Percentiles rank a stretch among this genome's conserved stretches.
phyloP scores from a whole-genome alignment of 208 protist species.

The Trypanosoma cruzi region DNA sequence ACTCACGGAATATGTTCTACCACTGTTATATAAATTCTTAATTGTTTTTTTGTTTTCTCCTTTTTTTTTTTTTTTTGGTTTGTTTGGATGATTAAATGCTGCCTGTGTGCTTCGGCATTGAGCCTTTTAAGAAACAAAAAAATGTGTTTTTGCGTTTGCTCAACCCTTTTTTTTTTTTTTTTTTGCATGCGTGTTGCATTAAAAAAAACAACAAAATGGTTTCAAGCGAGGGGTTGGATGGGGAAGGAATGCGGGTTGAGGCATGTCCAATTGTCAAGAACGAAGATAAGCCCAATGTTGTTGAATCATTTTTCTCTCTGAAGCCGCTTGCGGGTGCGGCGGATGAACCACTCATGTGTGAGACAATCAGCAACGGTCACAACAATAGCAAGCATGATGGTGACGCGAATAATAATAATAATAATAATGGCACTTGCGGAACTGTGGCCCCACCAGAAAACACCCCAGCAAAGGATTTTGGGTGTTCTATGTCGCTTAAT shows the following conservation, averaged over 20 bases:
- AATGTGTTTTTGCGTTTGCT: slow-evolving; percentile 1
- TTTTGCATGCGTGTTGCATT: not conserved
- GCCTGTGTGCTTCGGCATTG: too few relatives aligned
- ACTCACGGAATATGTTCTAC: not conserved
- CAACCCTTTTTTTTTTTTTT: not conserved
- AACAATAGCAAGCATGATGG: slow-evolving; percentile 6
- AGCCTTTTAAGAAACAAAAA: not conserved
- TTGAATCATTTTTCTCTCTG: not conserved
- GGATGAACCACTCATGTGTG: not conserved
- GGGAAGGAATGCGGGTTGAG: slow-evolving; percentile 3
- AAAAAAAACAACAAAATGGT: too few relatives aligned
- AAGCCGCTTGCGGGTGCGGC: not conserved
- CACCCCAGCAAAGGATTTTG: not conserved
- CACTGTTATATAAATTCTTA: too few relatives aligned
- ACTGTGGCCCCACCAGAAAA: not conserved
- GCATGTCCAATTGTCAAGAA: not conserved
- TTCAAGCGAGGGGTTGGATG: too few relatives aligned
- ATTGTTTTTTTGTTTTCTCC: not conserved
- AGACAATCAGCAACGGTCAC: not conserved
- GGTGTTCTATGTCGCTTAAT: not conserved
- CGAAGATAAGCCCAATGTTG: not conserved
- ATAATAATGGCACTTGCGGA: not conserved
- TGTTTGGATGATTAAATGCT: too few relatives aligned
- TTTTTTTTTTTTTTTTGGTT: slow-evolving; percentile 3
- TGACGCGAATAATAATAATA: too few relatives aligned